A percentile compares a stretch with the other conserved stretches of the same genome.
phyloP scores from a whole-genome alignment of 1,284 basidiomycete genomes.

The Mycena sp. region DNA sequence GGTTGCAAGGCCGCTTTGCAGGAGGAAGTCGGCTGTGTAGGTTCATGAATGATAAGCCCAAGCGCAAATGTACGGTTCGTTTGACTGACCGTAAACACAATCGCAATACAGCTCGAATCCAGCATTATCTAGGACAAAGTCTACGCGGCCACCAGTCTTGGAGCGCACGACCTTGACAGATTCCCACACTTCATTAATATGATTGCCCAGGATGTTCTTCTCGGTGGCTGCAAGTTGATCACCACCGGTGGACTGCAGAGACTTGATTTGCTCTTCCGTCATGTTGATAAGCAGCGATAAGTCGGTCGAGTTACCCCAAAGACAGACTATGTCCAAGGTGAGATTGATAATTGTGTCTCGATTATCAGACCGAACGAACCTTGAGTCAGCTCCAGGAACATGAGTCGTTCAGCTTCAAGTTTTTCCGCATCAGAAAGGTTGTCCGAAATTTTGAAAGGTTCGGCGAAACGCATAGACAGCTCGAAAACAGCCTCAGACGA shows the following conservation, averaged over 20 bases:
- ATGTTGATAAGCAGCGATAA: conserved; percentile 97
- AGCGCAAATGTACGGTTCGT: conserved; percentile 1
- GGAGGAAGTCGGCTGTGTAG: conserved; percentile 81
- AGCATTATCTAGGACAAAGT: conserved; percentile 90
- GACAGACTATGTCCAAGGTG: conserved; percentile 62
- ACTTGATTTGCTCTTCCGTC: conserved; percentile 98
- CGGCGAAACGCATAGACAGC: conserved; percentile 91
- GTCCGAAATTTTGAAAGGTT: conserved; percentile 78
- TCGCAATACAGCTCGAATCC: conserved; percentile 98
- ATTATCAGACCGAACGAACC: no score
- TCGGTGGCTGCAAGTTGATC: conserved; percentile 96
- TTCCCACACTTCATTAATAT: conserved; percentile 86
- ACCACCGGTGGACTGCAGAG: conserved; percentile 96
- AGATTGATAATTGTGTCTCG: no score
- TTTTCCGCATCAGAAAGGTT: conserved; percentile 66
- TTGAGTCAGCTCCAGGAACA: conserved; percentile 97
- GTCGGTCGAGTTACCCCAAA: conserved; percentile 98
- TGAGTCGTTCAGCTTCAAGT: conserved; percentile 83
- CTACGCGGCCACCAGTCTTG: conserved; percentile 85
- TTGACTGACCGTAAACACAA: conserved; percentile 85
- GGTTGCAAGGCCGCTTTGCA: conserved; percentile 90
- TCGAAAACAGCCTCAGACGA: conserved; percentile 95
- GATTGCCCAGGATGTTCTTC: conserved; percentile 93
- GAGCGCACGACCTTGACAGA: conserved; percentile 75
- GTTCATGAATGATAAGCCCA: conserved; percentile 1